Evolutionary conservation across 2,329 filamentous ascomycete genomes (phyloP), one percentile per base, ranked within the genome.

Genomic region (Boeremia exigua): DNA sequence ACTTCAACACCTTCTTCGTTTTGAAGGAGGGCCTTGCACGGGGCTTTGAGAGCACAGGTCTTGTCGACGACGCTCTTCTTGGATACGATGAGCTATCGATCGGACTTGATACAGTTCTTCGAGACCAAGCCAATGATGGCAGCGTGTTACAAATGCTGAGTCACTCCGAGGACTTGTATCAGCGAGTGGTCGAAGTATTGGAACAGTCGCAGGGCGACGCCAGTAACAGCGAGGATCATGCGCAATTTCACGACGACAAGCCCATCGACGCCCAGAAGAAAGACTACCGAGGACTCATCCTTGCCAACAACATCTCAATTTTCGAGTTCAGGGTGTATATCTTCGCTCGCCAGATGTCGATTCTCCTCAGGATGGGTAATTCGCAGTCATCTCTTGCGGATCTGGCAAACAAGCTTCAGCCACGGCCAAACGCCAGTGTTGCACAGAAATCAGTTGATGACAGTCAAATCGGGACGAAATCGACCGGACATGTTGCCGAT

Each of bases 1-100:
- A 99, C 71, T 99, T 99, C 72, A 98, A 95, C 76, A 99, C 95
- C 0, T 99, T 99, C 73, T 99, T 99, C 73, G 93, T 99, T 14
- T 82, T 99, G 8, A 99, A 99, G 70, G 95, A 99, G 75, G 95
- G 95, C 0, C 79, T 99, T 32, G 94, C 95, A 1, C 85, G 91
- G 63, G 96, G 94, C 0, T 96, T 99, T 64, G 96, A 99, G 75
- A 98, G 91, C 71, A 93, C 98, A 3, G 96, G 96, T 0, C 81
- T 99, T 9, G 91, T 97, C 8, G 95, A 99, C 70, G 95, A 99
- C 81, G 94, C 95, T 3, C 79, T 99, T 34, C 90, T 95, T 4
- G 92, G 92, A 12, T 99, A 99, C 66, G 95, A 98, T 73, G 94
- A 99, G 78, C 85, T 99, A 9, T 90, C 90, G 37, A 87, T 94